A percentile compares a stretch with the other conserved stretches of the same genome.
Evolutionary conservation across 1,284 basidiomycete genomes (phyloP).

Genomic region (Acaromyces ingoldii): DNA sequence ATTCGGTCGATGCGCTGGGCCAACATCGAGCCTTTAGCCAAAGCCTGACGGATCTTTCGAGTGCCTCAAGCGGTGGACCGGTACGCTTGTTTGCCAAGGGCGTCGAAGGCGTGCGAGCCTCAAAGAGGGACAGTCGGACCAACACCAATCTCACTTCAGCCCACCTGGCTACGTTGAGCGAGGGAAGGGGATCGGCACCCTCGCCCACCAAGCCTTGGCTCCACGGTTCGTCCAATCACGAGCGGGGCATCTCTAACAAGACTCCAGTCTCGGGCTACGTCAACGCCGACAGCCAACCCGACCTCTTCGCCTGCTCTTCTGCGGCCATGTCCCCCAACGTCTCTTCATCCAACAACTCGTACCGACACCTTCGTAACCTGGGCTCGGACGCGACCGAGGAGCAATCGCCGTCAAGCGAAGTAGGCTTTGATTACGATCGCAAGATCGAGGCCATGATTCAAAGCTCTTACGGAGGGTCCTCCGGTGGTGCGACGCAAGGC

Average conservation of each 20-base stretch:
- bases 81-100: neutral
- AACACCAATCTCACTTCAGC: neutral
- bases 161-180: slow-evolving; percentile 22
- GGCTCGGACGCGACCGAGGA: too few relatives aligned
- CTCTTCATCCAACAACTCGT: too few relatives aligned
- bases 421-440: slow-evolving; percentile 33
- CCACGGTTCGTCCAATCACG: slow-evolving; percentile 12
- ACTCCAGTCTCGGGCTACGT: slow-evolving; percentile 42
- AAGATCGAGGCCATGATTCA: slow-evolving; percentile 39
- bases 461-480: slow-evolving; percentile 21
- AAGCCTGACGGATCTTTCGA: slow-evolving; percentile 33
- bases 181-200: neutral
- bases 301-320: too few relatives aligned
- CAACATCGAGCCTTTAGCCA: slow-evolving; percentile 23
- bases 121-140: neutral
- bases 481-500: too few relatives aligned
- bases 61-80: slow-evolving; percentile 4
- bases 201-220: neutral
- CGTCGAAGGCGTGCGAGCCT: neutral
- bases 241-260: slow-evolving; percentile 43
- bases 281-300: too few relatives aligned
- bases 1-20: slow-evolving; percentile 6
- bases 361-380: too few relatives aligned
- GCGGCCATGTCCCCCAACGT: too few relatives aligned
- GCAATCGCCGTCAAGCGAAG: too few relatives aligned